These are phyloP conservation scores for Paramecium primaurelia DNA, from an alignment of 73 alveolate genomes.

Conservation along the genomic window DNA sequence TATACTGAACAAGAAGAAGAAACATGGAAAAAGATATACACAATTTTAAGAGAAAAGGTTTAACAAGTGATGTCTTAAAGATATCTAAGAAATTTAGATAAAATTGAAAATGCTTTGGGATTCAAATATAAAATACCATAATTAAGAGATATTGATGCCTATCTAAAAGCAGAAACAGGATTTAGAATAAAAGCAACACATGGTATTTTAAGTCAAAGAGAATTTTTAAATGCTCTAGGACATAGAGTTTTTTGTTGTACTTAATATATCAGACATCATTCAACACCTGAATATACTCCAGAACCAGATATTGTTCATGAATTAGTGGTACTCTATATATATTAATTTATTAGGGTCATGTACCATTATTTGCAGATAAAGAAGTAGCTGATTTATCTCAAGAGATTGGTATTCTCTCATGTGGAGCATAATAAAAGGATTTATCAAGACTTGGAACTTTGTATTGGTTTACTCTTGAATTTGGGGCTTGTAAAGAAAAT, in stretches of 20 bases:
- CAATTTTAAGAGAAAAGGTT: background rate
- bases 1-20: conserved; percentile 43
- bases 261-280: conserved; percentile 75
- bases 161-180: conserved; percentile 68
- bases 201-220: conserved; percentile 78
- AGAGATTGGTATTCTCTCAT: conserved; percentile 72
- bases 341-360: conserved; percentile 69
- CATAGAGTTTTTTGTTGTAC: conserved; percentile 81
- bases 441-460: conserved; percentile 41
- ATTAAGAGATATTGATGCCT: conserved; percentile 69
- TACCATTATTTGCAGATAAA: conserved; percentile 70
- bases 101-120: conserved; percentile 33
- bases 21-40: conserved; percentile 38
- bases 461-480: conserved; percentile 40
- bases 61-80: background rate
- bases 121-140: conserved; percentile 60
- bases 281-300: conserved; percentile 65
- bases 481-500: conserved; percentile 33
- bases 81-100: background rate
- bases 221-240: conserved; percentile 81
- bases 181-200: conserved; percentile 79
- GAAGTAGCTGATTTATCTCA: conserved; percentile 76
- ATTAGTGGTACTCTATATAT: background rate
- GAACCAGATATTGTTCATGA: conserved; percentile 73
- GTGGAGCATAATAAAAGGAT: conserved; percentile 59